These are phyloP conservation scores for Trichothecium sympodiale DNA, from an alignment of 2,329 filamentous ascomycete genomes.

Conservation along the genomic window DNA sequence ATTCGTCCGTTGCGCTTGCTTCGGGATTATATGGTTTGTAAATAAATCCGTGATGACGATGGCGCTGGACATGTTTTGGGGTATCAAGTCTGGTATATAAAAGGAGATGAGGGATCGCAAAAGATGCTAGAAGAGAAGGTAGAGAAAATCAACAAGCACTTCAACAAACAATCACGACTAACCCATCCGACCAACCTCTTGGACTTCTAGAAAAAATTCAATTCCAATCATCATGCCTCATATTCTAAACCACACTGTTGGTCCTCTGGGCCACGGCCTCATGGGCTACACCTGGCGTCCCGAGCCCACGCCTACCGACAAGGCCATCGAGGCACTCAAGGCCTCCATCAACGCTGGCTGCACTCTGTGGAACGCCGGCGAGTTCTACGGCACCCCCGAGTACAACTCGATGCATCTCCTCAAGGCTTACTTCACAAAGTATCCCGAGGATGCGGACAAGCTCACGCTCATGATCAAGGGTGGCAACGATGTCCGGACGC, in stretches of 20 bases:
- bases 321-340: slow-evolving; percentile 44
- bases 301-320: slow-evolving; percentile 27
- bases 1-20: too few species aligned
- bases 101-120: too few species aligned
- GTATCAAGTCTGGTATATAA: too few species aligned
- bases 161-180: too few species aligned
- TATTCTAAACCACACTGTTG: slow-evolving; percentile 32
- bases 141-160: too few species aligned
- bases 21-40: too few species aligned
- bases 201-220: too few species aligned
- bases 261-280: slow-evolving; percentile 40
- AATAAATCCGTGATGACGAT: too few species aligned
- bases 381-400: slow-evolving; percentile 51
- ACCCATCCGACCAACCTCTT: too few species aligned
- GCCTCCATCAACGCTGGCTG: slow-evolving; percentile 33
- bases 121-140: too few species aligned
- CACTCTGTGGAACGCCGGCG: slow-evolving; percentile 50
- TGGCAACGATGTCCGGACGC: slow-evolving; percentile 23
- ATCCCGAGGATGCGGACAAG: slow-evolving; percentile 53
- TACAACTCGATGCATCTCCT: slow-evolving; percentile 49
- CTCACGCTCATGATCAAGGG: slow-evolving; percentile 55
- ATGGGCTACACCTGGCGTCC: slow-evolving; percentile 33
- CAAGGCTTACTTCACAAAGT: slow-evolving; percentile 49
- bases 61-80: too few species aligned
- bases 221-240: slow-evolving; percentile 14